phyloP scores from a whole-genome alignment of 768 basidiomycete genomes.

The Omphalotus guepiniiformis region DNA sequence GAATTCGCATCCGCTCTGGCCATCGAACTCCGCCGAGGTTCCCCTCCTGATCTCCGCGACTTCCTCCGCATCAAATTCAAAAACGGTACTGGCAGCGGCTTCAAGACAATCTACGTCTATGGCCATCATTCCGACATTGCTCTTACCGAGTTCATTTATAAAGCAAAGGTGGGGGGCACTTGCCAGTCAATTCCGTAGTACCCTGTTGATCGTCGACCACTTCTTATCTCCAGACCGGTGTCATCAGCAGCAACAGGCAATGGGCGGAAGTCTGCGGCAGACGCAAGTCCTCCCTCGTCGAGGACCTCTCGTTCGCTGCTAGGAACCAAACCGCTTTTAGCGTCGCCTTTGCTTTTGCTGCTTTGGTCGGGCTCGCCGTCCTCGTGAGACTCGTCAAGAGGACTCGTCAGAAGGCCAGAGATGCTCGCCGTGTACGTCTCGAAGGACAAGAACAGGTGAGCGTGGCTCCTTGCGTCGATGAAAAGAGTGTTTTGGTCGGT shows the following conservation, averaged over 20 bases:
- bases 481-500: too few relatives aligned
- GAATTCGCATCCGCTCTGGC: slow-evolving; percentile 70
- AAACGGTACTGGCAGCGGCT: slow-evolving; percentile 68
- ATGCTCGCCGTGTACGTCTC: slow-evolving; percentile 3
- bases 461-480: too few relatives aligned
- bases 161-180: slow-evolving; percentile 57
- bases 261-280: slow-evolving; percentile 45
- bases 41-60: slow-evolving; percentile 71
- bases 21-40: slow-evolving; percentile 75
- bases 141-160: slow-evolving; percentile 82
- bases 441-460: slow-evolving; percentile 7
- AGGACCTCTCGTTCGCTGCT: slow-evolving; percentile 15
- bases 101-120: slow-evolving; percentile 69
- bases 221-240: slow-evolving; percentile 35
- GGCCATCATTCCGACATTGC: slow-evolving; percentile 74
- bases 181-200: neutral
- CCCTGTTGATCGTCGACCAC: neutral
- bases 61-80: slow-evolving; percentile 83
- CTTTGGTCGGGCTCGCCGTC: slow-evolving; percentile 36
- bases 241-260: slow-evolving; percentile 52
- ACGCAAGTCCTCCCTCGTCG: slow-evolving; percentile 17
- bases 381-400: slow-evolving; percentile 32
- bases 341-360: slow-evolving; percentile 33
- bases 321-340: slow-evolving; percentile 30
- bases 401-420: neutral